These are phyloP conservation scores for Polychytrium aggregatum DNA, from an alignment of 192 early-diverging fungal genomes.

Conservation along the genomic window DNA sequence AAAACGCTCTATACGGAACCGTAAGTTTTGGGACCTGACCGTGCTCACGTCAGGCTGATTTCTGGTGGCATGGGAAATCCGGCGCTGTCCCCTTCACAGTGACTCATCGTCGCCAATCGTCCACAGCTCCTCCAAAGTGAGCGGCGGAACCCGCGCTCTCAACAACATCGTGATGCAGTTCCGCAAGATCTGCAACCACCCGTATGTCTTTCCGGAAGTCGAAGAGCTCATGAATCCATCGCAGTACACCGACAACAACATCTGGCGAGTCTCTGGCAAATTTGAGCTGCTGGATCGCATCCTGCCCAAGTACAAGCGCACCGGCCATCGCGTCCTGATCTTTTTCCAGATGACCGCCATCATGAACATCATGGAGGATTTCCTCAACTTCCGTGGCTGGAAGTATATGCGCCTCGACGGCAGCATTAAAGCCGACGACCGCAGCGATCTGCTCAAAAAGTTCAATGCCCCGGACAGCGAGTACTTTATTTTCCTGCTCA, in stretches of 20 bases:
- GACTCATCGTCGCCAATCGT: too few species aligned
- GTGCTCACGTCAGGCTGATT: background rate
- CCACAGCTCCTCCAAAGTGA: too few species aligned
- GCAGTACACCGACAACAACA: slow-evolving; percentile 53
- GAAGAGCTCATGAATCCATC: slow-evolving; percentile 71
- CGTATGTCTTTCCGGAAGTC: slow-evolving; percentile 92
- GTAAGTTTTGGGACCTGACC: slow-evolving; percentile 17
- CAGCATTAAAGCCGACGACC: slow-evolving; percentile 79
- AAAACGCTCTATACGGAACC: slow-evolving; percentile 24
- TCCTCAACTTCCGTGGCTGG: slow-evolving; percentile 60
- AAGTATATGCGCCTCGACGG: slow-evolving; percentile 83
- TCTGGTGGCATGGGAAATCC: too few species aligned
- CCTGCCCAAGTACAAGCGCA: slow-evolving; percentile 74
- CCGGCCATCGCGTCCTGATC: slow-evolving; percentile 67
- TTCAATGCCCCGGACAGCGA: slow-evolving; percentile 78
- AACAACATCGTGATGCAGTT: slow-evolving; percentile 99
- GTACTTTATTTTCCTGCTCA: slow-evolving; percentile 82
- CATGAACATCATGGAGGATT: slow-evolving; percentile 98
- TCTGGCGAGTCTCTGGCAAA: slow-evolving; percentile 85
- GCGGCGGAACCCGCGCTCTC: too few species aligned
- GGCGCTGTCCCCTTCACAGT: too few species aligned
- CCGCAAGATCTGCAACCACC: slow-evolving; percentile 97
- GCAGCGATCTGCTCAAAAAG: slow-evolving; percentile 59
- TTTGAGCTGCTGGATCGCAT: slow-evolving; percentile 94
- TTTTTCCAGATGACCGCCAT: slow-evolving; percentile 70